Evolutionary conservation across 371 early-diverging fungal genomes (phyloP).

Genomic region (Mucor sp.): DNA sequence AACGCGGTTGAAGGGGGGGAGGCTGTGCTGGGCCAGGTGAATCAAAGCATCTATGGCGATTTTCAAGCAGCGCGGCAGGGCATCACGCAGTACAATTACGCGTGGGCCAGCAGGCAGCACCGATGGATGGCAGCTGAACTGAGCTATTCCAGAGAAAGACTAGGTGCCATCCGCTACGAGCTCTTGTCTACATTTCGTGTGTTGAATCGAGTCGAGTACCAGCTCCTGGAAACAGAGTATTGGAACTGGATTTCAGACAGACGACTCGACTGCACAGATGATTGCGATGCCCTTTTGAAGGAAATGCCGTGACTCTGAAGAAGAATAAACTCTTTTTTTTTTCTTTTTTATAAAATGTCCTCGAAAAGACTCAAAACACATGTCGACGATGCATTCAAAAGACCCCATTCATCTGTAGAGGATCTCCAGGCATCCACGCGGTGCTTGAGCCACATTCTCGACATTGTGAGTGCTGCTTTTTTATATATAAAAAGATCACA

Average conservation of each 20-base stretch:
- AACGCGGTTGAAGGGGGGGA: conserved; percentile 6
- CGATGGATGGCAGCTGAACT: conserved; percentile 52
- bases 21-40: conserved; percentile 4
- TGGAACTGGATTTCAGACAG: conserved; percentile 61
- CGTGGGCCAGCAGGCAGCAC: conserved; percentile 40
- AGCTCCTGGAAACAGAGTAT: conserved; percentile 54
- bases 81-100: conserved; percentile 1
- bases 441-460: background rate
- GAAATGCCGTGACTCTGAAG: background rate
- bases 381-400: background rate
- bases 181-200: conserved; percentile 47
- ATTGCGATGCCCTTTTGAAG: conserved; percentile 2
- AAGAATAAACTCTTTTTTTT: background rate
- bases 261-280: conserved; percentile 29
- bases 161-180: conserved; percentile 56
- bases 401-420: background rate
- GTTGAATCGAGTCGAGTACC: conserved; percentile 49
- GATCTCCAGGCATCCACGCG: background rate
- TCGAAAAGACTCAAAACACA: background rate
- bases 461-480: background rate
- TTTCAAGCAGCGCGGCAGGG: conserved; percentile 19
- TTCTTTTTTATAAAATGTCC: background rate
- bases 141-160: conserved; percentile 47
- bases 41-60: conserved; percentile 20
- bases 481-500: no score